Evolutionary conservation across 257 asterid species (phyloP).

Genomic region (Solanum lycopersicoides): DNA sequence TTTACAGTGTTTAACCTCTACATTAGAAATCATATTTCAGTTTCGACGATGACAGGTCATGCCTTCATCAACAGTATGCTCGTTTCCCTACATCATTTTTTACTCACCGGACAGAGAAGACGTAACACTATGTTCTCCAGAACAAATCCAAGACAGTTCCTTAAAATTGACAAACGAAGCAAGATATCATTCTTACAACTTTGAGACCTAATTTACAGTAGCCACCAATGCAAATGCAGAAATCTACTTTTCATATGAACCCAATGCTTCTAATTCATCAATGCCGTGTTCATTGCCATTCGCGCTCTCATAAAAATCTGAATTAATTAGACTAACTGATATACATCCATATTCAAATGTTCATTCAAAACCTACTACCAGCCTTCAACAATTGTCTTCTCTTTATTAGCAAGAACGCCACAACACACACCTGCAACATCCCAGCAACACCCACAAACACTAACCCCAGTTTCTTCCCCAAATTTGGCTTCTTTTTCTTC

Average conservation of each 20-base stretch:
- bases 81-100: not conserved
- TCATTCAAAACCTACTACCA: slow-evolving; percentile 4
- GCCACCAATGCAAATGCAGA: slow-evolving; percentile 25
- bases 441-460: slow-evolving; percentile 21
- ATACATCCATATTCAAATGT: not conserved
- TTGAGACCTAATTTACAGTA: slow-evolving; percentile 44
- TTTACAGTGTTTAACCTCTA: not conserved
- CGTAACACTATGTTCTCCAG: not conserved
- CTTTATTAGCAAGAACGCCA: slow-evolving; percentile 23
- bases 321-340: slow-evolving; percentile 1
- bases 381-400: slow-evolving; percentile 21
- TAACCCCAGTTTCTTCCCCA: slow-evolving; percentile 31
- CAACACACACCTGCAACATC: slow-evolving; percentile 29
- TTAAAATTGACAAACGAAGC: not conserved
- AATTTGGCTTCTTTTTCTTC: slow-evolving; percentile 3
- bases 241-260: not conserved
- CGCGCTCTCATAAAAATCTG: not conserved
- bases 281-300: not conserved
- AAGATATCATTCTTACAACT: not conserved
- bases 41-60: not conserved
- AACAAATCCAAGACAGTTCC: slow-evolving; percentile 1
- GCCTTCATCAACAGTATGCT: slow-evolving; percentile 1
- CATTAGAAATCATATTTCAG: not conserved
- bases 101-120: not conserved
- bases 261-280: slow-evolving; percentile 15